Base-by-base conservation (phyloP, 192 early-diverging fungal species). In the Glomus cerebriforme region DNA sequence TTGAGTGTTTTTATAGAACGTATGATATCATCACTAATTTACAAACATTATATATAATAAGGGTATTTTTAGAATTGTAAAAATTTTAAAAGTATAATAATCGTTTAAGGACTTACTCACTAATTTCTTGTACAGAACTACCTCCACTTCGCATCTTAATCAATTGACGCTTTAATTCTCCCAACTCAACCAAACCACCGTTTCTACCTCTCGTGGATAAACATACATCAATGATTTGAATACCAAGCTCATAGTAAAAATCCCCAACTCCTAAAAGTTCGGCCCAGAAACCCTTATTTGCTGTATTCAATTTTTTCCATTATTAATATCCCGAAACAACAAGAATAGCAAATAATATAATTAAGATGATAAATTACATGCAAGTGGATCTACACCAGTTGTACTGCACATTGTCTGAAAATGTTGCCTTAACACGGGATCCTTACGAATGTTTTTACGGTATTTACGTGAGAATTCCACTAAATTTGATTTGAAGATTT, bases 281-380 rank as follows among this genome's bases (percentile, higher is more conserved):
- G 0, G 95, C 90, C 98, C 97, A 97, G 78, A 95, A 95, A 29
- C 96, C 95, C 82, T 99, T 99, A 78, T 95, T 96, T 58, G 96
- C 95, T 89, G 82, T 49, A 68, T 54, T 47, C 59, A 78, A 29
- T 39, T 24, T 13, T 32, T 37, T 22, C 43, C 19, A 66, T 26
- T 1, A 47, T 9, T 13, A 59, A 47, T 37, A 27, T 75, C 34
- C 2, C 58, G 15, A 59, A 5, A 34, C 32, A n/a, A 17, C 24
- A 10, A 59, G 7, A 59, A 26, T 0, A 17, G 10, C 32, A 22
- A 31, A 73, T 49, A 70, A 32, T 15, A 26, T 26, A 31, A 7
- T 24, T 34, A 71, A 85, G 19, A 54, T 0, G 19, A 22, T 6
- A 22, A 17, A 17, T 82, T 88, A 92, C 93, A 95, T 5, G 94